These are phyloP conservation scores for Mentha longifolia DNA, from an alignment of 257 asterid species.

Conservation along the genomic window DNA sequence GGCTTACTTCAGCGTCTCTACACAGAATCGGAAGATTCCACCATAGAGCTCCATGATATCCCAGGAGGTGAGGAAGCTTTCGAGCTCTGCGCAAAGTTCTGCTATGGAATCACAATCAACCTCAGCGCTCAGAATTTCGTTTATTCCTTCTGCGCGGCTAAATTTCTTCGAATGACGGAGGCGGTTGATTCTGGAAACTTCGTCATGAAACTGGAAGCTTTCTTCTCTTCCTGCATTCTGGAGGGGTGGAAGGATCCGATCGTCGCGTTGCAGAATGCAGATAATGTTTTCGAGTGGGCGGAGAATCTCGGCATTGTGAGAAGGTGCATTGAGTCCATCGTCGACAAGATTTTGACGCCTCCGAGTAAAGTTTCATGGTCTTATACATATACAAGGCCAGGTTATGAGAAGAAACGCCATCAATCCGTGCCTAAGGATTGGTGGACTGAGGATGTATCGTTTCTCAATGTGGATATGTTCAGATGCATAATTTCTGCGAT, in stretches of 20 bases:
- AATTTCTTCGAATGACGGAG: conserved; percentile 77
- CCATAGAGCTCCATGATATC: conserved; percentile 58
- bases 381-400: conserved; percentile 69
- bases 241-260: conserved; percentile 77
- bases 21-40: conserved; percentile 40
- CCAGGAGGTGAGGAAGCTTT: conserved; percentile 85
- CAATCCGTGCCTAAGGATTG: conserved; percentile 74
- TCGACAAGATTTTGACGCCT: conserved; percentile 70
- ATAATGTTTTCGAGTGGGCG: conserved; percentile 55
- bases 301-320: conserved; percentile 70
- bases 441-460: conserved; percentile 89
- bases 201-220: conserved; percentile 58
- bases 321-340: conserved; percentile 77
- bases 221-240: conserved; percentile 76
- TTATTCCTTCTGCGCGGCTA: conserved; percentile 66
- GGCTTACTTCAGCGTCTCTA: conserved; percentile 59
- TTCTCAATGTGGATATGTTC: conserved; percentile 68
- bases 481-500: conserved; percentile 58
- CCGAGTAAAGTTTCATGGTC: conserved; percentile 82
- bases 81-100: conserved; percentile 76
- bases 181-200: conserved; percentile 65
- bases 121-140: conserved; percentile 76
- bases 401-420: conserved; percentile 52
- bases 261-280: conserved; percentile 54
- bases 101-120: conserved; percentile 75